Conservation (phyloP, 345 rosid genomes). For the Linum usitatissimum region DNA sequence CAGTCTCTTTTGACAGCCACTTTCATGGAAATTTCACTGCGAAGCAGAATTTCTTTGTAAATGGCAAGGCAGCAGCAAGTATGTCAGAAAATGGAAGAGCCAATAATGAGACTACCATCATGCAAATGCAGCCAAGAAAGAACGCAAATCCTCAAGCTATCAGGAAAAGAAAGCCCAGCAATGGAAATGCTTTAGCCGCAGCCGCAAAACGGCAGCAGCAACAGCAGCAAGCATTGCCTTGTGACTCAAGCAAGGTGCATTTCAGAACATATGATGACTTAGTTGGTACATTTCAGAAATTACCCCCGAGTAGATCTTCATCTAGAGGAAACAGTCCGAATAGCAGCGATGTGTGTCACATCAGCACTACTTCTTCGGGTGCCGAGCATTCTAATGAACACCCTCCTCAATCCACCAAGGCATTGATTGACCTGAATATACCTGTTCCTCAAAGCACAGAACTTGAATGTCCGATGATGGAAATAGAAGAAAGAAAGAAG, state of each 20-base stretch:
- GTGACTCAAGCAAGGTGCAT: conserved; percentile 12
- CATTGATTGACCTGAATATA: conserved; percentile 40
- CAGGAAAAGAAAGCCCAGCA: conserved; percentile 16
- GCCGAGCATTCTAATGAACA: conserved; percentile 16
- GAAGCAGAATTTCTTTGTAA: conserved; percentile 5
- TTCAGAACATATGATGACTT: conserved; percentile 4
- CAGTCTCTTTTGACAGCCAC: conserved; percentile 9
- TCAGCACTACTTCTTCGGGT: conserved; percentile 11
- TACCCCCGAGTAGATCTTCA: conserved; percentile 22
- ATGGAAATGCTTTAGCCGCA: conserved; percentile 15
- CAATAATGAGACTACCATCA: conserved; percentile 5
- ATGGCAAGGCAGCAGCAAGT: conserved; percentile 11
- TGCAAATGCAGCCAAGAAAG: conserved; percentile 11
- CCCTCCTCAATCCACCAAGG: conserved; percentile 19
- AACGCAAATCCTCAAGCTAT: conserved; percentile 12
- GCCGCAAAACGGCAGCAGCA: conserved; percentile 17
- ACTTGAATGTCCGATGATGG: conserved; percentile 14
- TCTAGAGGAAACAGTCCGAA: conserved; percentile 14
- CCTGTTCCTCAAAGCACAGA: conserved; percentile 31
- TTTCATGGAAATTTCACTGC: conserved; percentile 13
- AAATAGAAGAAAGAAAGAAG: conserved; percentile 6
- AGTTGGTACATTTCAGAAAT: conserved; percentile 14
- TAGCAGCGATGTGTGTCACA: conserved; percentile 16
- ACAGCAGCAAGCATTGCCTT: conserved; percentile 17
- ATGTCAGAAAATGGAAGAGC: conserved; percentile 14